Percentiles rank a stretch among this genome's conserved stretches.
phyloP scores from a whole-genome alignment of 148 eudicot genomes.

The Dysphania ambrosioides region DNA sequence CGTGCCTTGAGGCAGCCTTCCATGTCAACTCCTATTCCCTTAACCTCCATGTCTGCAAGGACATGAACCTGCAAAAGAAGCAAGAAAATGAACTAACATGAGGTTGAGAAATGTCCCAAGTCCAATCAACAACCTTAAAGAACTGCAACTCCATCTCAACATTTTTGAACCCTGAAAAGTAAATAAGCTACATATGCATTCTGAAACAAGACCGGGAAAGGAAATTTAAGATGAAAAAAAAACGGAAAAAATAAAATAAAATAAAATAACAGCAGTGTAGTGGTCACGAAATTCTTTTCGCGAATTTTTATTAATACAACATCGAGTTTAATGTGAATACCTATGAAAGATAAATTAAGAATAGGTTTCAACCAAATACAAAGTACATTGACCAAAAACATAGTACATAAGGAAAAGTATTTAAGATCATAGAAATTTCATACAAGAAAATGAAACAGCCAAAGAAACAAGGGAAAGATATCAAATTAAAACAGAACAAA shows the following conservation, averaged over 20 bases:
- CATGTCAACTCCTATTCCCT: constrained; percentile 98
- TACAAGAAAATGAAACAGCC: background rate
- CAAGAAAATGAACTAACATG: background rate
- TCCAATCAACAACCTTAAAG: background rate
- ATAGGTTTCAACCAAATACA: background rate
- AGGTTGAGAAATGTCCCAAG: background rate
- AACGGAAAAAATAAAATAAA: background rate
- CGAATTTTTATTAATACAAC: background rate
- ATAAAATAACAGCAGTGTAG: background rate
- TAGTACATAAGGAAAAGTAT: background rate
- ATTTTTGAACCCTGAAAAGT: background rate
- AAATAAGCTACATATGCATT: background rate
- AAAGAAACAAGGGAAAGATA: background rate
- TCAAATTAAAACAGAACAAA: too few relatives aligned
- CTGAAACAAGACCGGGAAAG: background rate
- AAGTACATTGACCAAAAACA: background rate
- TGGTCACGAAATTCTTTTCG: background rate
- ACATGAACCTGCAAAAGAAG: constrained; percentile 60
- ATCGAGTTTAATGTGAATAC: background rate
- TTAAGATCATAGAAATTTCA: background rate
- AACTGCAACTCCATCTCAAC: background rate
- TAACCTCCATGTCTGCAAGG: constrained; percentile 89
- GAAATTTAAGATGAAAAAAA: background rate
- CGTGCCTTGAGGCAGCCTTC: constrained; percentile 89
- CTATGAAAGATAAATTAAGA: background rate